Evolutionary conservation across 2,329 filamentous ascomycete species (phyloP).

Genomic region (Epicoccum nigrum): DNA sequence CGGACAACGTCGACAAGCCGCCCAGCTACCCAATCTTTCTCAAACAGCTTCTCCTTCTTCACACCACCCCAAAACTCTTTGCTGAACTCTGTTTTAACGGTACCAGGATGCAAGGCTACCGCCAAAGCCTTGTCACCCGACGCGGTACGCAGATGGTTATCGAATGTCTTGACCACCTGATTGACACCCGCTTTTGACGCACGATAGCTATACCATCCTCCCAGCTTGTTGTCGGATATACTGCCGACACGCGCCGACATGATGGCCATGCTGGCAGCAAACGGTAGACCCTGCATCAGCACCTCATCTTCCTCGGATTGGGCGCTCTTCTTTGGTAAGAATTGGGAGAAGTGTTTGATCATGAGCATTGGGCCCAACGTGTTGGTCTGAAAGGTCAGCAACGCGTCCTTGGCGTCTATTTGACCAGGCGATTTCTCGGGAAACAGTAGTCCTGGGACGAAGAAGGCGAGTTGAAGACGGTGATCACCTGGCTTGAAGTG

Average conservation of each 20-base stretch:
- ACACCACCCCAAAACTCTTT: slow-evolving; percentile 73
- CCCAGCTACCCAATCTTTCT: slow-evolving; percentile 68
- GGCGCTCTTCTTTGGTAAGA: slow-evolving; percentile 66
- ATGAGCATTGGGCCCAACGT: slow-evolving; percentile 75
- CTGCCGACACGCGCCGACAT: slow-evolving; percentile 81
- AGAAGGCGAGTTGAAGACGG: slow-evolving; percentile 72
- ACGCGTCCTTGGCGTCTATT: slow-evolving; percentile 65
- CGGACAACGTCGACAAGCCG: slow-evolving; percentile 69
- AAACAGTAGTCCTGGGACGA: slow-evolving; percentile 72
- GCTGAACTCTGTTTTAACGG: slow-evolving; percentile 76
- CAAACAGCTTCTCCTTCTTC: slow-evolving; percentile 67
- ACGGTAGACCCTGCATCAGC: slow-evolving; percentile 47
- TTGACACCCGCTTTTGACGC: slow-evolving; percentile 77
- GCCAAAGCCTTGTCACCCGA: slow-evolving; percentile 69
- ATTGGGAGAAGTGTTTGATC: slow-evolving; percentile 74
- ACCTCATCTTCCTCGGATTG: slow-evolving; percentile 8
- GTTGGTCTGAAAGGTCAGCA: slow-evolving; percentile 77
- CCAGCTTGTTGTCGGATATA: slow-evolving; percentile 72
- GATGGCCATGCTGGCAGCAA: slow-evolving; percentile 69
- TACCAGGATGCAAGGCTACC: slow-evolving; percentile 78
- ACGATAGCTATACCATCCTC: slow-evolving; percentile 84
- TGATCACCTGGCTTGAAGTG: slow-evolving; percentile 56
- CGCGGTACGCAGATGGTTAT: slow-evolving; percentile 66
- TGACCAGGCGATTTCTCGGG: slow-evolving; percentile 74
- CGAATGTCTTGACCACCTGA: slow-evolving; percentile 72